phyloP scores from a whole-genome alignment of 768 basidiomycete species.

The Suillus hirtellus region DNA sequence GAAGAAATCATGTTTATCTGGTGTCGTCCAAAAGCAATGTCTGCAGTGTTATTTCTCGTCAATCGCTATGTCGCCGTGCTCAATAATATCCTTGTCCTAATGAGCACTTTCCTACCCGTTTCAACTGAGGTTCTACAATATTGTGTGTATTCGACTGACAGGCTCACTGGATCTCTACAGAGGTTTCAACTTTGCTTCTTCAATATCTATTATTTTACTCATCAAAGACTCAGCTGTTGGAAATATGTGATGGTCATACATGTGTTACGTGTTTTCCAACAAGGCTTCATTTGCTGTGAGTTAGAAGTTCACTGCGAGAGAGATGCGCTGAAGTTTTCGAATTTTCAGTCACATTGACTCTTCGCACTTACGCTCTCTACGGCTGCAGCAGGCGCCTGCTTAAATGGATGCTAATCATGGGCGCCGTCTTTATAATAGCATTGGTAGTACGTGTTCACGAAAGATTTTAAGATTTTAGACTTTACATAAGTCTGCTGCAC shows the following conservation, averaged over 20 bases:
- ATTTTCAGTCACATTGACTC: constrained; percentile 41
- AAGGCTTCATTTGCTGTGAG: constrained; percentile 50
- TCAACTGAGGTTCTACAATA: constrained; percentile 5
- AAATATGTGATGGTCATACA: constrained; percentile 41
- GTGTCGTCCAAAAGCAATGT: constrained; percentile 38
- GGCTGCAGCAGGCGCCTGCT: constrained; percentile 40
- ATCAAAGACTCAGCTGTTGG: constrained; percentile 37
- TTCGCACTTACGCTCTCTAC: constrained; percentile 55
- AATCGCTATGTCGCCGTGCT: constrained; percentile 51
- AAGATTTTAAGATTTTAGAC: constrained; percentile 7
- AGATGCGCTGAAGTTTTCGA: constrained; percentile 14
- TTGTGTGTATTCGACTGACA: neutral
- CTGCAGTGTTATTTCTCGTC: constrained; percentile 47
- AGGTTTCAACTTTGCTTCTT: constrained; percentile 3
- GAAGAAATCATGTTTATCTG: constrained; percentile 48
- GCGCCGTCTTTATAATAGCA: constrained; percentile 30
- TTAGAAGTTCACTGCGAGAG: constrained; percentile 2
- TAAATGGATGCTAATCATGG: constrained; percentile 35
- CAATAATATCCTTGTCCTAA: constrained; percentile 34
- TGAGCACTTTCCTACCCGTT: constrained; percentile 27
- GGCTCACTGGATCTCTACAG: constrained; percentile 2
- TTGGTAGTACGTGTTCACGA: constrained; percentile 35
- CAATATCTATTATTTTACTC: neutral
- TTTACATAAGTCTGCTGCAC: too few relatives aligned
- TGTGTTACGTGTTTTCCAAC: constrained; percentile 41